These are phyloP conservation scores for Musa balbisiana DNA, from an alignment of 202 grass and related monocot genomes.

Conservation along the genomic window DNA sequence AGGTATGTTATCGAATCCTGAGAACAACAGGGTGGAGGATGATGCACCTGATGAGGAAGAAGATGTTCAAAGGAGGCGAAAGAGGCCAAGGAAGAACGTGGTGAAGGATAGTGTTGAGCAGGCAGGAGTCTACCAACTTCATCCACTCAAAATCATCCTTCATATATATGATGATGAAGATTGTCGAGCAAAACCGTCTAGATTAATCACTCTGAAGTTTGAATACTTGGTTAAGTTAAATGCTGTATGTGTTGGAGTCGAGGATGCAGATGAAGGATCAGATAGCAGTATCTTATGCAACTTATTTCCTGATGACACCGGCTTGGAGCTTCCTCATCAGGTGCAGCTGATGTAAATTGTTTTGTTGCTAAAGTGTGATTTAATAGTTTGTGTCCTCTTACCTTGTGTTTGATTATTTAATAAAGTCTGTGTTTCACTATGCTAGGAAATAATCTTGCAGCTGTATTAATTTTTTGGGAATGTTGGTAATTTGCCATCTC, in stretches of 20 bases:
- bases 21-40: slow-evolving; percentile 64
- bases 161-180: slow-evolving; percentile 64
- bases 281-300: slow-evolving; percentile 83
- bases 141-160: slow-evolving; percentile 82
- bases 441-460: too few relatives aligned
- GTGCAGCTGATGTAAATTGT: slow-evolving; percentile 16
- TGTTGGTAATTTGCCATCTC: too few relatives aligned
- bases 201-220: slow-evolving; percentile 52
- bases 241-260: slow-evolving; percentile 75
- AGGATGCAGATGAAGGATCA: slow-evolving; percentile 50
- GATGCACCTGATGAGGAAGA: slow-evolving; percentile 89
- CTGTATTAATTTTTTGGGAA: too few relatives aligned
- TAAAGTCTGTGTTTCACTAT: too few relatives aligned
- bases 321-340: slow-evolving; percentile 82
- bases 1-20: slow-evolving; percentile 34
- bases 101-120: slow-evolving; percentile 59
- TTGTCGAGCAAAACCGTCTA: slow-evolving; percentile 36
- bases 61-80: slow-evolving; percentile 87
- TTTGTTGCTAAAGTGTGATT: background rate
- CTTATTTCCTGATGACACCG: slow-evolving; percentile 93
- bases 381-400: background rate
- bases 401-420: too few relatives aligned
- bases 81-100: slow-evolving; percentile 60
- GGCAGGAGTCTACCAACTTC: slow-evolving; percentile 54
- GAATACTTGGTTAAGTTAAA: slow-evolving; percentile 95